These are phyloP conservation scores for Starmerella khaoyaiensis DNA, from an alignment of 805 yeast genomes.

Conservation along the genomic window DNA sequence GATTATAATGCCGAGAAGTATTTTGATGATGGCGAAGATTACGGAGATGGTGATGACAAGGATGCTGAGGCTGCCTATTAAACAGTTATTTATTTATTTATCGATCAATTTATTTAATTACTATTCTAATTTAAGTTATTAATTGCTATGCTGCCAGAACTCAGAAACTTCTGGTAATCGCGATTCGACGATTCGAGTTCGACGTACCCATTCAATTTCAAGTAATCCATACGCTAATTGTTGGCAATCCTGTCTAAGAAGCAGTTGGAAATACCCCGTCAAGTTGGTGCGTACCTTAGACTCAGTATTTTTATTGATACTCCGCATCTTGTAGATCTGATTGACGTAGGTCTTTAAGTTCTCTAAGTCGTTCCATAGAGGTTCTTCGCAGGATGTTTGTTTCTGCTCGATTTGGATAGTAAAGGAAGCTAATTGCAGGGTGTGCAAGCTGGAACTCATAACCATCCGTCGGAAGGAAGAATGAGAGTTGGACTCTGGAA, in stretches of 20 bases:
- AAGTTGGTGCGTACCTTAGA: constrained; percentile 1
- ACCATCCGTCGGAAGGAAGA: constrained; percentile 19
- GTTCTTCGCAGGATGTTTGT: constrained; percentile 4
- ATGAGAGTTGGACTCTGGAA: constrained; percentile 15
- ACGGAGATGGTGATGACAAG: constrained; percentile 46
- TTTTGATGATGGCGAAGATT: constrained; percentile 53
- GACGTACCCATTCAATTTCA: constrained; percentile 24
- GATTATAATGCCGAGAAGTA: constrained; percentile 71
- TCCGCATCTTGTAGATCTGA: constrained; percentile 12
- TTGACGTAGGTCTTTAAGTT: constrained; percentile 14
- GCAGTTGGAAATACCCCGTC: constrained; percentile 12
- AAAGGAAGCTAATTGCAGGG: constrained; percentile 27
- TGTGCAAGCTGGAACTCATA: constrained; percentile 22
- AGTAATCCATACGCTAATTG: constrained; percentile 18
- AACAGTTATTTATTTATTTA: too few relatives aligned
- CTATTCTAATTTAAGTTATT: too few relatives aligned
- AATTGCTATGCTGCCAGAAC: not conserved
- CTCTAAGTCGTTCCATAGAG: constrained; percentile 9
- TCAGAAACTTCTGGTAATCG: not conserved
- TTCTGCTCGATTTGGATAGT: constrained; percentile 24
- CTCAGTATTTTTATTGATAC: constrained; percentile 7
- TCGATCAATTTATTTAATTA: too few relatives aligned
- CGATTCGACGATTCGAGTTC: constrained; percentile 16
- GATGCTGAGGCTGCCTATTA: constrained; percentile 56
- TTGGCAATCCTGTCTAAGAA: constrained; percentile 10